Evolutionary conservation across 2,329 filamentous ascomycete species (phyloP).

Genomic region (Herpotrichia juniperi): DNA sequence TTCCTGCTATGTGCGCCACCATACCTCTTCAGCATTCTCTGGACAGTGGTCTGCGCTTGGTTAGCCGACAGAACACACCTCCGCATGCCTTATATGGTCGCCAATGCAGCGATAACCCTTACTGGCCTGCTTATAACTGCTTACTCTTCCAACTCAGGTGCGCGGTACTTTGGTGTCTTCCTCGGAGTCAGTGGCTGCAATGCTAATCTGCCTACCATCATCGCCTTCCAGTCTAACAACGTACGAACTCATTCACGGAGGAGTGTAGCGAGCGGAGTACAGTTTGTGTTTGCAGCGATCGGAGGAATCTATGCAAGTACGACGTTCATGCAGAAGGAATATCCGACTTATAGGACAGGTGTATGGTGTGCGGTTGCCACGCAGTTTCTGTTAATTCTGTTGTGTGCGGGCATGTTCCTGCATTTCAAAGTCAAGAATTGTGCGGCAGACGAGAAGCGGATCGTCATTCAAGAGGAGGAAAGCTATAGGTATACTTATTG

Average conservation of each 20-base stretch:
- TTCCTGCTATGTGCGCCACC: slow-evolving; percentile 48
- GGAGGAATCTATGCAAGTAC: slow-evolving; percentile 39
- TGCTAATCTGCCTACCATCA: slow-evolving; percentile 35
- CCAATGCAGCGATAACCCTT: slow-evolving; percentile 22
- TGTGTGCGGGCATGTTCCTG: slow-evolving; percentile 20
- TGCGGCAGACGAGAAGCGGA: slow-evolving; percentile 9
- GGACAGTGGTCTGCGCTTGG: slow-evolving; percentile 40
- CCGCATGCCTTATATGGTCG: slow-evolving; percentile 35
- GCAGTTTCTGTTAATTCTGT: slow-evolving; percentile 24
- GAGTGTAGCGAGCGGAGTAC: slow-evolving; percentile 34
- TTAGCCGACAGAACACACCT: slow-evolving; percentile 38
- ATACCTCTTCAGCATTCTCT: slow-evolving; percentile 40
- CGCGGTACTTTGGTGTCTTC: slow-evolving; percentile 42
- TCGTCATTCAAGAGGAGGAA: slow-evolving; percentile 7
- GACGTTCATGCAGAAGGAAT: slow-evolving; percentile 40
- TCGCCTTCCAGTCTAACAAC: slow-evolving; percentile 41
- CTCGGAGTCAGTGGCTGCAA: slow-evolving; percentile 38
- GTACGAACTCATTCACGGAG: slow-evolving; percentile 36
- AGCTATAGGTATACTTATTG: slow-evolving; percentile 9
- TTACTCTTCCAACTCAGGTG: slow-evolving; percentile 27
- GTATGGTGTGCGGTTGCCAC: slow-evolving; percentile 32
- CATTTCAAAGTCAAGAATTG: slow-evolving; percentile 21
- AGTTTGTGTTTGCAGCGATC: slow-evolving; percentile 39
- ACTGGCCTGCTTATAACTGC: slow-evolving; percentile 23
- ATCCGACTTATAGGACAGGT: slow-evolving; percentile 32